Evolutionary conservation across 176 grass and related monocot genomes (phyloP), one percentile per base, ranked within the genome.

Genomic region (Cenchrus fungigraminus): DNA sequence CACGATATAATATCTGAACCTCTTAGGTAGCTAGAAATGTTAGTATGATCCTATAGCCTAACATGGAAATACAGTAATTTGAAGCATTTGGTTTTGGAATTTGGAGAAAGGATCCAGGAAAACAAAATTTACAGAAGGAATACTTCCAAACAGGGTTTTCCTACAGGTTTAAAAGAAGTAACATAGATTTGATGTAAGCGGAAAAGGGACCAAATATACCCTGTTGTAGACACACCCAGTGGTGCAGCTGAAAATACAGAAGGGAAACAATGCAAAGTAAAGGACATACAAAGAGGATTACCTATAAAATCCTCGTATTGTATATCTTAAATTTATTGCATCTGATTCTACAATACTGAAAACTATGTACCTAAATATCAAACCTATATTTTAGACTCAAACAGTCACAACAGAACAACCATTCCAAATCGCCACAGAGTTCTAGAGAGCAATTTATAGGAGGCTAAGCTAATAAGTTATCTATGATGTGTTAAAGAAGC

Each of bases 331-430:
- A 84, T 55, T 68, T 76, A 37, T 25, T 7, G 11, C 59, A 46
- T 46, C 45, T 46, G 45, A 17, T 50, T 40, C 74, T 34, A 47
- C 58, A 25, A 5, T 64, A 64, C 8, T 19, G 8, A n/a, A 61
- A 79, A 49, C 28, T 14, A 65, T 50, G 70, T 79, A 47, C 44
- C 29, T 22, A 65, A 49, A 79, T 49, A 12, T n/a, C 55, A 77
- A 60, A 45, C 14, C 11, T 58, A 66, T 37, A 77, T 13, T 77
- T 59, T 40, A 22, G 17, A 77, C 9, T 59, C 34, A 77, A 54
- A 74, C 2, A 77, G 74, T 60, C 17, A 72, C 11, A 72, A 2
- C 11, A 73, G 71, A 73, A 73, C 47, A 73, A 51, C 46, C 13
- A 31, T 29, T 73, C 71, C 71, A 73, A 9, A 22, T 52, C 29